A percentile compares a stretch with the other conserved stretches of the same genome.
Evolutionary conservation across 208 protist genomes (phyloP).

Genomic region (Crithidia bombi): DNA sequence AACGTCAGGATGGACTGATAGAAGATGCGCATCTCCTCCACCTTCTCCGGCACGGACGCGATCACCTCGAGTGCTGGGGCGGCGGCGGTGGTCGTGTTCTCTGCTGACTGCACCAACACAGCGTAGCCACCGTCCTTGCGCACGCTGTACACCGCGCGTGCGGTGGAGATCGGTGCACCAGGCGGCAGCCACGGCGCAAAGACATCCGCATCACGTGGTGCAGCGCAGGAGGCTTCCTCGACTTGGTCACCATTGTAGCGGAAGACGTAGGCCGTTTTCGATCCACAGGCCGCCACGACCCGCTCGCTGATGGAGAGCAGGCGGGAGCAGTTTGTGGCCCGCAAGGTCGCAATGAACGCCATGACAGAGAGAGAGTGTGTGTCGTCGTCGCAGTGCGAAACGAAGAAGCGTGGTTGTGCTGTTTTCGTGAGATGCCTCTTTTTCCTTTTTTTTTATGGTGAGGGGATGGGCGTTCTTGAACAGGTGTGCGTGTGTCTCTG

Average conservation of each 20-base stretch:
- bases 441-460: too few relatives aligned
- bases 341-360: conserved; percentile 46
- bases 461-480: too few relatives aligned
- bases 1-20: conserved; percentile 48
- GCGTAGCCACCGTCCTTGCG: conserved; percentile 17
- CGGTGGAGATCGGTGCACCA: conserved; percentile 14
- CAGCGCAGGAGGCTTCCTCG: conserved; percentile 26
- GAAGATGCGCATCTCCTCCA: conserved; percentile 41
- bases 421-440: too few relatives aligned
- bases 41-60: conserved; percentile 3
- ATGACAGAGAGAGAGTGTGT: conserved; percentile 12
- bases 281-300: conserved; percentile 48
- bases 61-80: conserved; percentile 17
- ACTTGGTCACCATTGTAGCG: conserved; percentile 15
- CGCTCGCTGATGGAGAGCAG: conserved; percentile 40
- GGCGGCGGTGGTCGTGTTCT: conserved; percentile 7
- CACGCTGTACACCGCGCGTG: conserved; percentile 22
- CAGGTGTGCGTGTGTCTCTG: not conserved
- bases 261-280: conserved; percentile 41
- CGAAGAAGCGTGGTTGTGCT: not conserved
- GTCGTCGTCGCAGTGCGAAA: not conserved
- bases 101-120: conserved; percentile 21
- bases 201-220: conserved; percentile 30
- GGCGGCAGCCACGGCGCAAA: conserved; percentile 58
- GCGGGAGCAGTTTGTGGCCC: conserved; percentile 48